These are phyloP conservation scores for Fusarium scirpi DNA, from an alignment of 2,329 filamentous ascomycete species.

Conservation along the genomic window DNA sequence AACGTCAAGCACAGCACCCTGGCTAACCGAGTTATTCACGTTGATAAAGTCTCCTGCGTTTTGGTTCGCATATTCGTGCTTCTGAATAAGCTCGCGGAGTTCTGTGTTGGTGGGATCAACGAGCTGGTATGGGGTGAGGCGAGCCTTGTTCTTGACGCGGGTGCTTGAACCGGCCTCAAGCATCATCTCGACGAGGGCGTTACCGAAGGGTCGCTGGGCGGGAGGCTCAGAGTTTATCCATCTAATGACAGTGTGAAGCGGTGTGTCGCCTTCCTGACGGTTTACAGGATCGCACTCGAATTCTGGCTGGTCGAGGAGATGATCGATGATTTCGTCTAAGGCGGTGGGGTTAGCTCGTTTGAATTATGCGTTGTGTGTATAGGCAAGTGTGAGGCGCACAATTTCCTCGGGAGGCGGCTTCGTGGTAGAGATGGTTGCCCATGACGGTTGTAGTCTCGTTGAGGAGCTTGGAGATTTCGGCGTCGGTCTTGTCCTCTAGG, in stretches of 20 bases:
- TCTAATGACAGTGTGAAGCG: conserved; percentile 81
- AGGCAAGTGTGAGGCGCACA: conserved; percentile 68
- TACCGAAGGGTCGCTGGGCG: conserved; percentile 73
- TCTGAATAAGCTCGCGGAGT: conserved; percentile 72
- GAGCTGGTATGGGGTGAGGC: conserved; percentile 77
- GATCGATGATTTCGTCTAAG: conserved; percentile 81
- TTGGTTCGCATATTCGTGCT: conserved; percentile 74
- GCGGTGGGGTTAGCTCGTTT: conserved; percentile 26
- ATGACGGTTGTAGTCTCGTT: conserved; percentile 88
- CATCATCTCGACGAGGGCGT: conserved; percentile 80
- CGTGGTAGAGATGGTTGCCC: conserved; percentile 89
- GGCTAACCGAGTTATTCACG: conserved; percentile 44
- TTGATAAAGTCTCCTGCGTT: conserved; percentile 70
- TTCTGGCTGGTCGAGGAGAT: conserved; percentile 83
- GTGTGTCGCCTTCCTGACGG: conserved; percentile 79
- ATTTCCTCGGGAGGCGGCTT: conserved; percentile 86
- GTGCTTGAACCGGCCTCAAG: conserved; percentile 78
- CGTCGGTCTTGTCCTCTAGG: conserved; percentile 70
- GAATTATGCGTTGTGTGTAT: conserved; percentile 5
- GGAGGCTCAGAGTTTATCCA: conserved; percentile 78
- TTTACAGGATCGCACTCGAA: conserved; percentile 87
- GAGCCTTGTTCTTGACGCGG: conserved; percentile 75
- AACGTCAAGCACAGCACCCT: conserved; percentile 31
- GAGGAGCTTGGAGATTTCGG: conserved; percentile 79
- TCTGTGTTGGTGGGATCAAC: conserved; percentile 77